phyloP scores from a whole-genome alignment of 768 basidiomycete genomes.

The Daedaleopsis sinensis region DNA sequence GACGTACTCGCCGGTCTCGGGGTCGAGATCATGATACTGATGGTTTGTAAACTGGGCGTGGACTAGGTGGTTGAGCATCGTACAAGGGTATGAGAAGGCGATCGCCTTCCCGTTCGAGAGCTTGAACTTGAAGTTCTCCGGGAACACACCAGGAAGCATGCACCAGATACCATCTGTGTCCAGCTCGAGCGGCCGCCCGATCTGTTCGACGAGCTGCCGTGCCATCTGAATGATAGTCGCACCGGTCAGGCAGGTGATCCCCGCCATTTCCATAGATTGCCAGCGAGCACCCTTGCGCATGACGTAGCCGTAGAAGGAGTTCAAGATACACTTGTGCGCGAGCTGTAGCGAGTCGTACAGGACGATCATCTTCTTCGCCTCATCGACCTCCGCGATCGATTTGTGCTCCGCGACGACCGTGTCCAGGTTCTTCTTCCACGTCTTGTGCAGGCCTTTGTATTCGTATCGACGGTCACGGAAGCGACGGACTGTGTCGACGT shows the following conservation, averaged over 20 bases:
- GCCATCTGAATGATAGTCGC: constrained; percentile 99
- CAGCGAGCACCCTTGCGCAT: constrained; percentile 99
- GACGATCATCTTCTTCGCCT: constrained; percentile 99
- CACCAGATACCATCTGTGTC: constrained; percentile 99
- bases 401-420: constrained; percentile 64
- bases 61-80: constrained; percentile 99
- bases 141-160: constrained; percentile 98
- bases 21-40: constrained; percentile 93
- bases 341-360: constrained; percentile 98
- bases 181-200: constrained; percentile 94
- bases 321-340: constrained; percentile 99
- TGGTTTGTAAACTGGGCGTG: constrained; percentile 95
- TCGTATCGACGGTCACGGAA: constrained; percentile 98
- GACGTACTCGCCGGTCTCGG: constrained; percentile 80
- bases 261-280: constrained; percentile 99
- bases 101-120: constrained; percentile 86
- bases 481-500: constrained; percentile 95
- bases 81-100: constrained; percentile 94
- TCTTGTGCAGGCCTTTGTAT: constrained; percentile 98
- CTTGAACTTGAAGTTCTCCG: constrained; percentile 97
- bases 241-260: constrained; percentile 97
- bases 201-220: constrained; percentile 93
- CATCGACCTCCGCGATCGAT: constrained; percentile 85
- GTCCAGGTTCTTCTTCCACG: constrained; percentile 99
- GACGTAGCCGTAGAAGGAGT: constrained; percentile 99